Evolutionary conservation across 306 rosid genomes (phyloP), one percentile per base, ranked within the genome.

Genomic region (Sicyos edulis): DNA sequence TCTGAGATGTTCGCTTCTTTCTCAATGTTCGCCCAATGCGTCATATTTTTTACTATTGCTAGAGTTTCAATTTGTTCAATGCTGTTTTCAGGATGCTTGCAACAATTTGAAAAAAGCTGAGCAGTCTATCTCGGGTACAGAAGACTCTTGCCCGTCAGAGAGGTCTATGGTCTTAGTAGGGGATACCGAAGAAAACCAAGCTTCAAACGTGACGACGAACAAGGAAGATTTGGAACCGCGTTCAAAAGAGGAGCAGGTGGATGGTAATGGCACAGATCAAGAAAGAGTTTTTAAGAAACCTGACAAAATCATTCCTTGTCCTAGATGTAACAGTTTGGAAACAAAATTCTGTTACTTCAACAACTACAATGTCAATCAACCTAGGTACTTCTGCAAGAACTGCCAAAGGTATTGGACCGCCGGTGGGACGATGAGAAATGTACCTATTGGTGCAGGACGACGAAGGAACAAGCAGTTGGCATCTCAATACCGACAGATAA

Each of bases 301-400:
- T 5, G 96, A 89, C 67, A 85, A 85, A 79, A 82, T 89, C 75
- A 37, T 87, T 73, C 88, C 82, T 78, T 89, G 96, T 80, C 96
- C 96, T 2, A 51, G 96, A 58, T 89, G 96, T 80, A 85, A 81
- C 60, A 89, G 92, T 73, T 59, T 78, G 66, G 90, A 89, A 37
- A 87, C 96, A 20, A 87, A 89, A 75, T 89, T 89, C 22, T 89
- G 96, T 79, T 89, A 89, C 65, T 89, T 89, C 81, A 89, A 89
- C 20, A 89, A 89, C 82, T 87, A 89, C 77, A 89, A 87, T 54
- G 96, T 87, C 56, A 89, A 87, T 56, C 96, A 89, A 71, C 96
- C 96, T 19, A 77, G 96, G n/a, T 88, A 89, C 58, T 89, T 87
- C 84, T 89, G 96, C 75, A 89, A 84, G 81, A 87, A 84, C 70